Evolutionary conservation across 192 early-diverging fungal species (phyloP), one percentile per base, ranked within the genome.

Genomic region (Thamnidium elegans): DNA sequence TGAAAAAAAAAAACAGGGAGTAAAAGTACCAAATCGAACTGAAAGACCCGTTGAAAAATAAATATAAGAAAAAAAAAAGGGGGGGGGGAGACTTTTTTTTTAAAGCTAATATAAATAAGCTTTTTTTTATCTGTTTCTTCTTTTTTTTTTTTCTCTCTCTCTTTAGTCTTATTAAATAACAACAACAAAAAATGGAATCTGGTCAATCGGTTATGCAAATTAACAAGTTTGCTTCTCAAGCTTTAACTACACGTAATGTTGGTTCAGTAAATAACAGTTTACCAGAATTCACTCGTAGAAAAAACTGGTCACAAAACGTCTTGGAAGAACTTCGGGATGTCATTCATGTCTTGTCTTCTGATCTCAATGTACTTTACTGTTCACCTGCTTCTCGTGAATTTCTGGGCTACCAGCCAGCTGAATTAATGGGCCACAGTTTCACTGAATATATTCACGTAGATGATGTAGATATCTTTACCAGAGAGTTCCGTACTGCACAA

Each of bases 391-490:
- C 78, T 15, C 39, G 56, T 3, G 75, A 77, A 54, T 62, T 79
- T 10, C 63, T 79, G 8, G 78, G 78, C 1, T 79, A 79, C 50
- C 58, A 77, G 7, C 78, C 75, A 0, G 71, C 70, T 15, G 78
- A 79, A 52, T 65, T 79, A 17, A 62, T 77, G 7, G 72, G 72
- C 17, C 75, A 72, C 3, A 55, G 21, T 3, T 74, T 79, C 19
- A 77, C 71, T 8, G 78, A 79, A 23, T 79, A 78, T 62, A 74
- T 79, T 36, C 78, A 79, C 19, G 66, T 74, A 30, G 78, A 78
- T 45, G 78, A 79, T 46, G 51, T 78, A 31, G 78, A 79, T 51
- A 78, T 74, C 51, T 79, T 77, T 26, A 39, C 56, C 14, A 61
- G 75, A 1, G 75, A 79, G 45, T 79, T 74, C 60, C 61, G 60